Evolutionary conservation across 257 asterid species (phyloP).

Genomic region (Lycium barbarum): DNA sequence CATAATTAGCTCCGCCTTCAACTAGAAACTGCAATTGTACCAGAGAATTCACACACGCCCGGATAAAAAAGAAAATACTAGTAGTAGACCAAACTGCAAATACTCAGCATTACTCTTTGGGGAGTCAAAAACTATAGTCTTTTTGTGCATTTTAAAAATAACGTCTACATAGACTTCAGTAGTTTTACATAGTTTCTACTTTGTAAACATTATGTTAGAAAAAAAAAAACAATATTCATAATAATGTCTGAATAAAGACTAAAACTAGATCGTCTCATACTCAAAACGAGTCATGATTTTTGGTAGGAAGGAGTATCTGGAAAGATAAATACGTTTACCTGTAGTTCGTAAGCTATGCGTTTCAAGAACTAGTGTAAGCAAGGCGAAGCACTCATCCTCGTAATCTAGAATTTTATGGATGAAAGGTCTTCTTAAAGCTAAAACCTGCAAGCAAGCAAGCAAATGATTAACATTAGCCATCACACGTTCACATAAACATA

Average conservation of each 20-base stretch:
- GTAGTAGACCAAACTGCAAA: neutral
- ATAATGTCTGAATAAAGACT: neutral
- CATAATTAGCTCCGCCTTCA: neutral
- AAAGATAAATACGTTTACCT: constrained; percentile 45
- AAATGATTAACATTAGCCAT: neutral
- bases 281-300: neutral
- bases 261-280: neutral
- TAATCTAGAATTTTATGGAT: constrained; percentile 90
- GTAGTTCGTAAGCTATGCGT: constrained; percentile 93
- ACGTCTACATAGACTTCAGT: neutral
- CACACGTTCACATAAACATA: constrained; percentile 1
- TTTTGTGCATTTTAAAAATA: constrained; percentile 3
- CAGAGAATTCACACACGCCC: neutral
- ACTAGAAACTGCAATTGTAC: neutral
- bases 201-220: neutral
- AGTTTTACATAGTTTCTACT: neutral
- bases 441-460: constrained; percentile 47
- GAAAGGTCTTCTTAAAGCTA: constrained; percentile 71
- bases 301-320: neutral
- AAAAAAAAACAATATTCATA: neutral
- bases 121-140: neutral
- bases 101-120: constrained; percentile 17
- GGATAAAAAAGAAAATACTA: neutral
- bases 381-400: constrained; percentile 90
- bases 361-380: constrained; percentile 93